phyloP scores from a whole-genome alignment of 371 early-diverging fungal species.

The Nematocida sp. region DNA sequence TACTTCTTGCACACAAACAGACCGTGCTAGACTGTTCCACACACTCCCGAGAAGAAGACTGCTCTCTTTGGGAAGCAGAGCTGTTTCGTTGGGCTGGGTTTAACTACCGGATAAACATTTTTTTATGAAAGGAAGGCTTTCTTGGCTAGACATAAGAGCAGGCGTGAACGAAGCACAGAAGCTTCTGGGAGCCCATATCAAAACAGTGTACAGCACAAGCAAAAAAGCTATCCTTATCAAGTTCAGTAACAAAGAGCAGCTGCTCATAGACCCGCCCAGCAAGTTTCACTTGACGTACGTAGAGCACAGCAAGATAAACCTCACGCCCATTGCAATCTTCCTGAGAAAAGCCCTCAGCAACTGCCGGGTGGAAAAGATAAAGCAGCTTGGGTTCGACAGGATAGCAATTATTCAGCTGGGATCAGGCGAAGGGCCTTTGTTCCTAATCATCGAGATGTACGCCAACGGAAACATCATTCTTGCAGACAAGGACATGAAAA shows the following conservation, averaged over 20 bases:
- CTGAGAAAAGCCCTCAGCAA: slow-evolving; percentile 57
- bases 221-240: slow-evolving; percentile 60
- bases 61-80: too few species aligned
- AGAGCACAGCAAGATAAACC: slow-evolving; percentile 50
- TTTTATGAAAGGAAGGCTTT: slow-evolving; percentile 66
- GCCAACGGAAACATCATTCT: slow-evolving; percentile 64
- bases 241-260: slow-evolving; percentile 62
- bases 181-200: slow-evolving; percentile 56
- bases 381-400: slow-evolving; percentile 64
- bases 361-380: slow-evolving; percentile 56
- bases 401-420: slow-evolving; percentile 59
- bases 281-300: slow-evolving; percentile 61
- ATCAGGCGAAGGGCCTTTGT: slow-evolving; percentile 24
- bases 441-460: slow-evolving; percentile 64
- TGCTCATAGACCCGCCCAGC: slow-evolving; percentile 64
- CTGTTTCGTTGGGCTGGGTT: too few species aligned
- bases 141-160: slow-evolving; percentile 63
- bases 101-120: too few species aligned
- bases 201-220: slow-evolving; percentile 61
- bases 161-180: slow-evolving; percentile 62
- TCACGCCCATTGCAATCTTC: slow-evolving; percentile 62
- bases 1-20: too few species aligned
- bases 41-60: too few species aligned
- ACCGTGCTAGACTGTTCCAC: too few species aligned
- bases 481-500: slow-evolving; percentile 54